A percentile compares a stretch with the other conserved stretches of the same genome.
phyloP scores from a whole-genome alignment of 2,329 filamentous ascomycete genomes.

The Epichloe elymi region DNA sequence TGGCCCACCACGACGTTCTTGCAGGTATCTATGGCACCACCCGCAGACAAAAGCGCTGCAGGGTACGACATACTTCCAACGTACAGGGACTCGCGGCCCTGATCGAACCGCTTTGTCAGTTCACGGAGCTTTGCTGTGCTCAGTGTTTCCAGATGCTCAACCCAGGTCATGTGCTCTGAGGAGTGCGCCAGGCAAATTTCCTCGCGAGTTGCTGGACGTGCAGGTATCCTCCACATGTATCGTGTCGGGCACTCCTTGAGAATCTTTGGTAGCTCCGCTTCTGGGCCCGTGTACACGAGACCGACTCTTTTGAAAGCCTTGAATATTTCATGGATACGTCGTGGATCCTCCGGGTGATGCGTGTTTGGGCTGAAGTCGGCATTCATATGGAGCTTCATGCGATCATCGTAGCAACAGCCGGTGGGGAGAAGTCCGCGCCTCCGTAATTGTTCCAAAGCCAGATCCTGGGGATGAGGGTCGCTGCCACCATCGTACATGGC shows the following conservation, averaged over 20 bases:
- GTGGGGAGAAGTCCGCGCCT: constrained; percentile 47
- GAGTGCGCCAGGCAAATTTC: constrained; percentile 76
- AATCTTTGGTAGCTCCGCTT: constrained; percentile 38
- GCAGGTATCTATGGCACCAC: constrained; percentile 91
- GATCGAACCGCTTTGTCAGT: constrained; percentile 47
- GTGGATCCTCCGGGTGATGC: constrained; percentile 87
- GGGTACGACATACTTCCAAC: constrained; percentile 72
- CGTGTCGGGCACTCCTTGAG: constrained; percentile 40
- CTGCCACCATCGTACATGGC: constrained; percentile 23
- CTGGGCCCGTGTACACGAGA: constrained; percentile 52
- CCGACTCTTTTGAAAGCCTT: constrained; percentile 73
- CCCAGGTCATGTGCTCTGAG: constrained; percentile 65
- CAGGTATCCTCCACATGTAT: constrained; percentile 65
- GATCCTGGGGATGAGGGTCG: constrained; percentile 22
- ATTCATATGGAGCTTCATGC: constrained; percentile 93
- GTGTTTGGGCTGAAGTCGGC: constrained; percentile 59
- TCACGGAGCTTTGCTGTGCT: constrained; percentile 53
- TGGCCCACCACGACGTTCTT: constrained; percentile 72
- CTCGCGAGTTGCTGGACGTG: constrained; percentile 60
- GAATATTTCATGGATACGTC: constrained; percentile 87
- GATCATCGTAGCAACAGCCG: constrained; percentile 77
- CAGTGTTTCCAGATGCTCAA: constrained; percentile 42
- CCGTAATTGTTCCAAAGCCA: constrained; percentile 24
- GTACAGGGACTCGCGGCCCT: constrained; percentile 64
- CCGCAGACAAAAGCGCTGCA: constrained; percentile 72